Evolutionary conservation across 1,284 basidiomycete genomes (phyloP).

Genomic region (Hortiboletus rubellus): DNA sequence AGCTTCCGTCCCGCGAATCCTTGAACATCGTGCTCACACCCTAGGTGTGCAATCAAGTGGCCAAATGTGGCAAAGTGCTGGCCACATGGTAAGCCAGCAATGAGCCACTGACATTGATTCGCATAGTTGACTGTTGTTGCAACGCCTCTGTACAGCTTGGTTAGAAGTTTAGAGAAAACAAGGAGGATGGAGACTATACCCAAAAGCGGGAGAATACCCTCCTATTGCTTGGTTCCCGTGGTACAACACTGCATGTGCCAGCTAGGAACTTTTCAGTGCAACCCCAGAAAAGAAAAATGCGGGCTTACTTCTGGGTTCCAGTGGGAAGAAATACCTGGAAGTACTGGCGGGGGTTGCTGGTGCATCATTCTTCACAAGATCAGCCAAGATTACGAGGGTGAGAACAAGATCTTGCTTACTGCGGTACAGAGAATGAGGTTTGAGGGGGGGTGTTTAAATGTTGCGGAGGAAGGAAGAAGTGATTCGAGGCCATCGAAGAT

Average conservation of each 20-base stretch:
- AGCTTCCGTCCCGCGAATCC: neutral
- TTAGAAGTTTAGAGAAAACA: neutral
- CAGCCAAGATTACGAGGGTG: neutral
- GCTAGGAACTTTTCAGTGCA: neutral
- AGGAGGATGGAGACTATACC: neutral
- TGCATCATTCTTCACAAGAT: neutral
- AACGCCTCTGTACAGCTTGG: neutral
- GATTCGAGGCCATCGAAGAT: neutral
- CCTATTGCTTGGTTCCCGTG: no score
- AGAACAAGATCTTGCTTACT: neutral
- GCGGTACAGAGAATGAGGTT: neutral
- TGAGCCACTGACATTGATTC: constrained; percentile 11
- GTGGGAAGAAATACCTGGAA: neutral
- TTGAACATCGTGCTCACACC: neutral
- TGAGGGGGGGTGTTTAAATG: neutral
- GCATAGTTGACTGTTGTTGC: neutral
- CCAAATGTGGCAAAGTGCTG: neutral
- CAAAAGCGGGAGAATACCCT: neutral
- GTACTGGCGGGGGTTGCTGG: neutral
- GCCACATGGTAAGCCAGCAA: neutral
- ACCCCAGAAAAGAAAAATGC: neutral
- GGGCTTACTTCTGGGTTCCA: neutral
- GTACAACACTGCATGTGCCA: neutral
- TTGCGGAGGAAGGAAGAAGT: neutral
- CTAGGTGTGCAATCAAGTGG: constrained; percentile 1